Evolutionary conservation across 2,329 filamentous ascomycete species (phyloP).

Genomic region (Stagonosporopsis rhizophila): DNA sequence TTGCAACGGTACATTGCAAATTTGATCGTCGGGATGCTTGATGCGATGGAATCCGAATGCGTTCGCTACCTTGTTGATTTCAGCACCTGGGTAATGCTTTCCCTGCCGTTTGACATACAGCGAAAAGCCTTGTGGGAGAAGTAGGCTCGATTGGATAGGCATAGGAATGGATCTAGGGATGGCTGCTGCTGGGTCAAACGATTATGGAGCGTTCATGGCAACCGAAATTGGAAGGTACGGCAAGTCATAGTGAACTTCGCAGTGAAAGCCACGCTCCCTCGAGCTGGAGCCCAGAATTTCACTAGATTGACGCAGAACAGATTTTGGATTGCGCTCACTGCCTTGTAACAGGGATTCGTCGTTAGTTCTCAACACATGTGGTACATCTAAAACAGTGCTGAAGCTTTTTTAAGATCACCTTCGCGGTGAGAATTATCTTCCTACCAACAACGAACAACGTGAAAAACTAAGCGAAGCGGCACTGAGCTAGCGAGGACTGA

Average conservation of each 20-base stretch:
- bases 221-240: no score
- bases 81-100: not conserved
- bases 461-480: no score
- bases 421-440: not conserved
- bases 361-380: not conserved
- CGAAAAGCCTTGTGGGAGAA: slow-evolving; percentile 4
- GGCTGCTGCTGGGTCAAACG: not conserved
- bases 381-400: no score
- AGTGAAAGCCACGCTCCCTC: not conserved
- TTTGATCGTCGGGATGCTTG: not conserved
- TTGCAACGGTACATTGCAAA: not conserved
- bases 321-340: not conserved
- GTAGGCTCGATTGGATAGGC: not conserved
- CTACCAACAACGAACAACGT: no score
- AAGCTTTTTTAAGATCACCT: no score
- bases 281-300: not conserved
- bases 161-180: not conserved
- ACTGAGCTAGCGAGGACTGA: no score
- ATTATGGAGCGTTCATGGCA: not conserved
- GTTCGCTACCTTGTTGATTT: not conserved
- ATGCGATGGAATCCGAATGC: slow-evolving; percentile 2
- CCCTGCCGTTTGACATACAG: slow-evolving; percentile 8
- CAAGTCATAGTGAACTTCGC: not conserved
- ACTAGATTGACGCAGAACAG: not conserved
- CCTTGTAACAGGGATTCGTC: not conserved